Conservation (phyloP, 768 basidiomycete species). For the Amanita rubescens region DNA sequence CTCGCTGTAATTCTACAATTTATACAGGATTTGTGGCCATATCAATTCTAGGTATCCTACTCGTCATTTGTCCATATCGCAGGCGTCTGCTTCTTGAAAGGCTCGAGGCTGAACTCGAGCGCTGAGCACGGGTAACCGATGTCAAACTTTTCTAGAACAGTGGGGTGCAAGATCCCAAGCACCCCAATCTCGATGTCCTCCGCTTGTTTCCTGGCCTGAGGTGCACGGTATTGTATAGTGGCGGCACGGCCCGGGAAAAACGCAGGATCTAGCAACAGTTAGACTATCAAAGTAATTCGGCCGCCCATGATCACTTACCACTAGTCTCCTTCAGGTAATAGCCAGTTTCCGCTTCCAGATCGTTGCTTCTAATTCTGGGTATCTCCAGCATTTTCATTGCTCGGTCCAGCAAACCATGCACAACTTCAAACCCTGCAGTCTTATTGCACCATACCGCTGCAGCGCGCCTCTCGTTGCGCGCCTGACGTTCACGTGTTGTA, state of each 20-base stretch:
- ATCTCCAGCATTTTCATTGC: constrained; percentile 96
- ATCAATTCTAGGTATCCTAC: constrained; percentile 15
- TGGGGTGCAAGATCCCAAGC: constrained; percentile 92
- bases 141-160: constrained; percentile 88
- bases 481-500: constrained; percentile 62
- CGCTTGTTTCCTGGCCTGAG: constrained; percentile 28
- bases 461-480: constrained; percentile 82
- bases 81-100: constrained; percentile 75
- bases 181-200: constrained; percentile 75
- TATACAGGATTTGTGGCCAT: not conserved
- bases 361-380: constrained; percentile 58
- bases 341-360: constrained; percentile 55
- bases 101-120: constrained; percentile 90
- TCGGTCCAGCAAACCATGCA: constrained; percentile 90
- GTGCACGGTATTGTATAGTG: constrained; percentile 77
- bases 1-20: not conserved
- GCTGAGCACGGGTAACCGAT: constrained; percentile 92
- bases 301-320: constrained; percentile 43
- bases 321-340: constrained; percentile 88
- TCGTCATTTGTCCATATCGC: constrained; percentile 51
- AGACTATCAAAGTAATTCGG: not conserved
- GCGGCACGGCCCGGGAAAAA: constrained; percentile 97
- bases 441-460: constrained; percentile 95
- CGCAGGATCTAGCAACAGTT: constrained; percentile 58
- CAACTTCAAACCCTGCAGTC: constrained; percentile 93